These are phyloP conservation scores for Diphasiastrum complanatum DNA, from an alignment of 83 land plant genomes.

Conservation along the genomic window DNA sequence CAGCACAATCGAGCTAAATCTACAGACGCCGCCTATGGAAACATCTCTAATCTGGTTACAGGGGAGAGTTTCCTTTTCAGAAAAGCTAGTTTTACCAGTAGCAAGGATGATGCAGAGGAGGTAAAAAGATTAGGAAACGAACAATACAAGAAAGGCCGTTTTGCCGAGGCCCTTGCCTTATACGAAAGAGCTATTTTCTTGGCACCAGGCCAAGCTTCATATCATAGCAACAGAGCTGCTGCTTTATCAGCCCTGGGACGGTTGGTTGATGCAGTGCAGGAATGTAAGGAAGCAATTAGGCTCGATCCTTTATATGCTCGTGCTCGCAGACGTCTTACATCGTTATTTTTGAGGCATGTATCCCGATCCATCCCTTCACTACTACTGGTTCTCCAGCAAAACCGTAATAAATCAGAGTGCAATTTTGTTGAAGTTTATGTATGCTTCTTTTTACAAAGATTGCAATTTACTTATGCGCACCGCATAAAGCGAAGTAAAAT, in stretches of 20 bases:
- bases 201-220: conserved; percentile 54
- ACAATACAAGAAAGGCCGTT: conserved; percentile 73
- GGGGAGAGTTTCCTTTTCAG: conserved; percentile 30
- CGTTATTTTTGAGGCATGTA: conserved; percentile 60
- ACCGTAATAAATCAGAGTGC: not conserved
- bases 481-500: no score
- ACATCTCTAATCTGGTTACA: conserved; percentile 12
- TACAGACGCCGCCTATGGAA: conserved; percentile 12
- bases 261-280: conserved; percentile 63
- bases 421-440: no score
- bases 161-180: conserved; percentile 60
- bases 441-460: no score
- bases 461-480: no score
- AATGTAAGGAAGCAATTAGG: conserved; percentile 68
- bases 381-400: not conserved
- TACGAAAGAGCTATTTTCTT: conserved; percentile 68
- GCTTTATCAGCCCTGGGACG: conserved; percentile 65
- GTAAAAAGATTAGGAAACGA: conserved; percentile 81
- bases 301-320: conserved; percentile 62
- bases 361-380: not conserved
- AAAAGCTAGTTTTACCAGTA: conserved; percentile 27
- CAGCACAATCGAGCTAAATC: no score
- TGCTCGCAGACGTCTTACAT: conserved; percentile 75
- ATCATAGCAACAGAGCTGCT: conserved; percentile 74
- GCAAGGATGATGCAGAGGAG: conserved; percentile 53